A percentile compares a stretch with the other conserved stretches of the same genome.
Evolutionary conservation across 805 yeast genomes (phyloP).

Genomic region (Ogataea pilisensis): DNA sequence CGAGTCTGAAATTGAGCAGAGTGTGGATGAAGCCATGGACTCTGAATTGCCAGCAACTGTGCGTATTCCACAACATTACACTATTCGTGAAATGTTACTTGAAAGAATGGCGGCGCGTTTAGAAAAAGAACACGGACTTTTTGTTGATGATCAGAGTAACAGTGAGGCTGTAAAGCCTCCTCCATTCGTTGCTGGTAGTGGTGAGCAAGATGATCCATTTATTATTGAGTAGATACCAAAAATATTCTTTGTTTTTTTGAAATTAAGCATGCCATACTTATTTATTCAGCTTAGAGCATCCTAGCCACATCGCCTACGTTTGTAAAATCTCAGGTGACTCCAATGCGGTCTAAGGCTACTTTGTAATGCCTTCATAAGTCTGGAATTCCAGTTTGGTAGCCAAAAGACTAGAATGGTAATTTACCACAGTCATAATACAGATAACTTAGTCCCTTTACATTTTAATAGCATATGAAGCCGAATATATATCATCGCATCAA

Average conservation of each 20-base stretch:
- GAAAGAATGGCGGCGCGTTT: neutral
- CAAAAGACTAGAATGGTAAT: no score
- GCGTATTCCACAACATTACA: neutral
- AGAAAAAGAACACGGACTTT: neutral
- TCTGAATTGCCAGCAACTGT: neutral
- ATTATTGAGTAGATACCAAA: slow-evolving; percentile 29
- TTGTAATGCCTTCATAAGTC: no score
- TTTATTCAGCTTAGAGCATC: no score
- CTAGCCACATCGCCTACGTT: no score
- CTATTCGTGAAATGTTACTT: neutral
- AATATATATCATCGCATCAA: neutral
- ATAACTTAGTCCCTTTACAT: neutral
- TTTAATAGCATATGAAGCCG: no score
- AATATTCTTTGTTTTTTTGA: no score
- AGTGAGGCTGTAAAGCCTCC: slow-evolving; percentile 9
- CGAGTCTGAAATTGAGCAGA: slow-evolving; percentile 13
- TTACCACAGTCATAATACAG: neutral
- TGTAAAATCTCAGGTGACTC: no score
- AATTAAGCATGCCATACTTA: no score
- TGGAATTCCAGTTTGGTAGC: no score
- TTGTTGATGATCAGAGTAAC: no score
- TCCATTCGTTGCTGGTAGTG: slow-evolving; percentile 29
- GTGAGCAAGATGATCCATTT: slow-evolving; percentile 30
- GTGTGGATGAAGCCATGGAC: slow-evolving; percentile 8
- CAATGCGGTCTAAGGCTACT: no score